These are phyloP conservation scores for Kalmusia sp. DNA, from an alignment of 2,329 filamentous ascomycete species.

Conservation along the genomic window DNA sequence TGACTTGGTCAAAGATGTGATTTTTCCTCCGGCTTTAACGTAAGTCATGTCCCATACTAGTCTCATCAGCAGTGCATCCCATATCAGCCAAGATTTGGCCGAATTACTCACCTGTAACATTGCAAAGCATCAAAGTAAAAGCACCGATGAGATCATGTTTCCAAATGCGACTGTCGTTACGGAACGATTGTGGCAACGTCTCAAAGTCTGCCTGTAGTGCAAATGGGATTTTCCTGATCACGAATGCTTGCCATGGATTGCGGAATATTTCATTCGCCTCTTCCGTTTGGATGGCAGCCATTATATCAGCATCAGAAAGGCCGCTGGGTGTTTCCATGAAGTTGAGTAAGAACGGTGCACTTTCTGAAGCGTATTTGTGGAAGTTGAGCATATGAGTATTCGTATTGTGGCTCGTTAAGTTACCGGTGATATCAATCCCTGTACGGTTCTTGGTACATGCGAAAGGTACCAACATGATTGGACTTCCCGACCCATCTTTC, in stretches of 20 bases:
- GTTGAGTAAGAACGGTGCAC: conserved; percentile 3
- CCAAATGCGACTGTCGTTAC: conserved; percentile 14
- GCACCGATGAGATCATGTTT: conserved; percentile 10
- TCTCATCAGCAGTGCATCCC: not conserved
- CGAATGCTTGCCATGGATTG: conserved; percentile 15
- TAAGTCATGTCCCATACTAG: conserved; percentile 16
- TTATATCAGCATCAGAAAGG: not conserved
- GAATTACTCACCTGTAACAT: conserved; percentile 12
- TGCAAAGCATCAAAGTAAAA: conserved; percentile 14
- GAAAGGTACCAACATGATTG: conserved; percentile 14
- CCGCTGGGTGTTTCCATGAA: not conserved
- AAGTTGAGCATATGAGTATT: conserved; percentile 10
- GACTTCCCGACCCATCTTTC: not conserved
- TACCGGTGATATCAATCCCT: conserved; percentile 17
- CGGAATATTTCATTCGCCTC: conserved; percentile 15
- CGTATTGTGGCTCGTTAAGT: conserved; percentile 12
- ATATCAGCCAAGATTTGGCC: not conserved
- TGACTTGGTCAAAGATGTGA: conserved; percentile 3
- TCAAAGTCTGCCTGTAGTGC: conserved; percentile 14
- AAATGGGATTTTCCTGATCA: conserved; percentile 13
- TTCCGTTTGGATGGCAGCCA: conserved; percentile 5
- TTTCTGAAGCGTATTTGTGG: conserved; percentile 14
- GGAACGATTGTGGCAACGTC: conserved; percentile 9
- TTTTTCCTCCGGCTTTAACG: not conserved
- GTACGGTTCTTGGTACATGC: conserved; percentile 14